Conservation (phyloP, 1,284 basidiomycete species). For the Moniliophthora roreri region DNA sequence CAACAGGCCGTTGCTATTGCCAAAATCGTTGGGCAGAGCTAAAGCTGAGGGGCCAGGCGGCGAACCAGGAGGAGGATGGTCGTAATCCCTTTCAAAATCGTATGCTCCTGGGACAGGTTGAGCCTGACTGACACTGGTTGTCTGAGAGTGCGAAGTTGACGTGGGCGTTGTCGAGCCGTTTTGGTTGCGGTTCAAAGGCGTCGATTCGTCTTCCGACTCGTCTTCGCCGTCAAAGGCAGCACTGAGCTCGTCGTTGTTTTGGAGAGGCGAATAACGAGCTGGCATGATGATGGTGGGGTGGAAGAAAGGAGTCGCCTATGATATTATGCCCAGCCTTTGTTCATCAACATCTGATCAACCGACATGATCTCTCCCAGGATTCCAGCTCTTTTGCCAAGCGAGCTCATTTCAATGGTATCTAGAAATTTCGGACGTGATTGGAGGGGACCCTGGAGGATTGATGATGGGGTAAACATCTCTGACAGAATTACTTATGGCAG, state of each 20-base stretch:
- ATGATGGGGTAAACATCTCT: too few relatives aligned
- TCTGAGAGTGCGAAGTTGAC: background rate
- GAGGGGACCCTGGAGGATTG: too few relatives aligned
- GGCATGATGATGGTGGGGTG: slow-evolving; percentile 31
- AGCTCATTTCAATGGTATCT: too few relatives aligned
- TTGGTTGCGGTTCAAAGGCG: slow-evolving; percentile 32
- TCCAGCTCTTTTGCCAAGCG: too few relatives aligned
- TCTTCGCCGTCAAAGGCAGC: slow-evolving; percentile 63
- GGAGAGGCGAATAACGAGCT: slow-evolving; percentile 50
- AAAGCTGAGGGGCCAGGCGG: slow-evolving; percentile 63
- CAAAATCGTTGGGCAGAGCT: slow-evolving; percentile 68
- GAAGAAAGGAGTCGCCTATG: background rate
- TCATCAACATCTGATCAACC: too few relatives aligned
- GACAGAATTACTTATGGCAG: too few relatives aligned
- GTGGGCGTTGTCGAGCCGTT: slow-evolving; percentile 9
- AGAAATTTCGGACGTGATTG: too few relatives aligned
- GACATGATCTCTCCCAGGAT: too few relatives aligned
- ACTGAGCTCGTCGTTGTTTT: slow-evolving; percentile 61
- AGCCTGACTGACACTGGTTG: background rate
- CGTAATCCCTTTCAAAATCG: slow-evolving; percentile 83
- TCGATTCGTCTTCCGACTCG: slow-evolving; percentile 50
- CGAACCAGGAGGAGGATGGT: slow-evolving; percentile 76
- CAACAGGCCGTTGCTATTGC: slow-evolving; percentile 80
- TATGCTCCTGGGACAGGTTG: slow-evolving; percentile 47
- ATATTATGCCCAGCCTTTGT: too few relatives aligned